phyloP scores from a whole-genome alignment of 257 asterid species.

The Rauvolfia tetraphylla region DNA sequence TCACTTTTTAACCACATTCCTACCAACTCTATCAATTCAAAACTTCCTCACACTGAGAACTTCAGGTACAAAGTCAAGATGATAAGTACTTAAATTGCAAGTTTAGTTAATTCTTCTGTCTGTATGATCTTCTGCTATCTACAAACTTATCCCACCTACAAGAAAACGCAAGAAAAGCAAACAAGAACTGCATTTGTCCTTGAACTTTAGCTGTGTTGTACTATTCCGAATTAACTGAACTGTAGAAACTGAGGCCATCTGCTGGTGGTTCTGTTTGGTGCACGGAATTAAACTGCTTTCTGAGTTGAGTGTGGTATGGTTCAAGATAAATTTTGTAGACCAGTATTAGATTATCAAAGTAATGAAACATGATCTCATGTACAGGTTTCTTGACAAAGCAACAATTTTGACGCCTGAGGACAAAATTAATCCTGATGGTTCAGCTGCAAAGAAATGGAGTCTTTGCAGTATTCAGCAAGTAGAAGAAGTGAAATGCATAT shows the following conservation, averaged over 20 bases:
- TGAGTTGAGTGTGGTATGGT: neutral
- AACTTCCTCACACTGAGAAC: slow-evolving; percentile 52
- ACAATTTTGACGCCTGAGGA: slow-evolving; percentile 22
- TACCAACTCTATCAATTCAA: slow-evolving; percentile 49
- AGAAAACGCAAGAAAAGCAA: neutral
- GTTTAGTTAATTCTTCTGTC: neutral
- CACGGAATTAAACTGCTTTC: too few relatives aligned
- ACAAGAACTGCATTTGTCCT: neutral
- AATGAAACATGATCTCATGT: neutral
- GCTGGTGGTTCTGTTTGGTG: neutral
- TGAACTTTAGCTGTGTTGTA: neutral
- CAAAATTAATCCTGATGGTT: slow-evolving; percentile 27
- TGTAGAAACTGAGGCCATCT: neutral
- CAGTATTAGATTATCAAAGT: neutral
- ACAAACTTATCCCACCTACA: neutral
- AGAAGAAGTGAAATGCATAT: slow-evolving; percentile 35
- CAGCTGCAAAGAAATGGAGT: slow-evolving; percentile 28
- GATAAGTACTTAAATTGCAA: neutral
- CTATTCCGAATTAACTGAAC: neutral
- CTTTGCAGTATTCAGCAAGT: slow-evolving; percentile 34
- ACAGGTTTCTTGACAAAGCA: slow-evolving; percentile 29
- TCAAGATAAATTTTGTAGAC: neutral
- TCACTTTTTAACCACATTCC: slow-evolving; percentile 40
- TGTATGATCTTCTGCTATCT: neutral
- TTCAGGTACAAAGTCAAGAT: slow-evolving; percentile 42